phyloP scores from a whole-genome alignment of 2,329 filamentous ascomycete genomes.

The Aspergillaceae sp. region DNA sequence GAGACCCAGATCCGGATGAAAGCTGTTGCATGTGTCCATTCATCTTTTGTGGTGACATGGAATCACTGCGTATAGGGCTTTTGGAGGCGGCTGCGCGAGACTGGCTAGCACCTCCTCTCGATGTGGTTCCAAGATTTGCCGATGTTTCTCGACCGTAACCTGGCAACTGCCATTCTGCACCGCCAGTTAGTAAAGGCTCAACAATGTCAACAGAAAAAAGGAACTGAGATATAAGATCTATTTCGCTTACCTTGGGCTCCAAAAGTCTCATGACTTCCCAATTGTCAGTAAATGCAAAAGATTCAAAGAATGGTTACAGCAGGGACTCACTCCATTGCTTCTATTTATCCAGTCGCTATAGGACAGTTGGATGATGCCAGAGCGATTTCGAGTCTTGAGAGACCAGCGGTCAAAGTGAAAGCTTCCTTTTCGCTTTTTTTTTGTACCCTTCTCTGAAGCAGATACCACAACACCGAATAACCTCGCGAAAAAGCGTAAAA shows the following conservation, averaged over 20 bases:
- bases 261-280: constrained; percentile 13
- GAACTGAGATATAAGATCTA: too few relatives aligned
- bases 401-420: too few relatives aligned
- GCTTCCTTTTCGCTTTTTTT: too few relatives aligned
- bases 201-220: too few relatives aligned
- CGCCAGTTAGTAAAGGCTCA: not conserved
- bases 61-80: not conserved
- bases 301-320: not conserved
- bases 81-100: not conserved
- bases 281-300: constrained; percentile 1
- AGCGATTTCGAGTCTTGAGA: too few relatives aligned
- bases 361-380: too few relatives aligned
- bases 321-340: constrained; percentile 1
- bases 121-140: not conserved
- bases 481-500: not conserved
- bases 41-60: not conserved
- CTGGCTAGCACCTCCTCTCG: not conserved
- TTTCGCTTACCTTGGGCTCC: constrained; percentile 15
- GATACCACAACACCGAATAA: not conserved
- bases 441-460: too few relatives aligned
- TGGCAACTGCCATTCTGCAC: constrained; percentile 16
- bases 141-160: constrained; percentile 11
- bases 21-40: not conserved
- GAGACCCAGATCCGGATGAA: not conserved
- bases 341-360: not conserved